Percentiles rank a stretch among this genome's conserved stretches.
Conservation (phyloP, 768 basidiomycete genomes). For the Tulasnella sp. region DNA sequence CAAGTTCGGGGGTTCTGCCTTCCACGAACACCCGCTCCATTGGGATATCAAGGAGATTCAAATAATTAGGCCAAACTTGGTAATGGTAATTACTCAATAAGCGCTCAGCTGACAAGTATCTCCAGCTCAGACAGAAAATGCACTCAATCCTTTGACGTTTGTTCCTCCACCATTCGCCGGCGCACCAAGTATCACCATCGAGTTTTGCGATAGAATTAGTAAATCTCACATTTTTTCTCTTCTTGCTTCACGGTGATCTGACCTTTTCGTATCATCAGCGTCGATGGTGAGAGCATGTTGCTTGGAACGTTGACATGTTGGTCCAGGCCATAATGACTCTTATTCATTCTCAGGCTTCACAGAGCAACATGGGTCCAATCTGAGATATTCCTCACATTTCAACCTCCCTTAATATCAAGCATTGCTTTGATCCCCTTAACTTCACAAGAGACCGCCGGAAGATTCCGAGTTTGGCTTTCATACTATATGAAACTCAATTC, state of each 20-base stretch:
- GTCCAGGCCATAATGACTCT: conserved; percentile 8
- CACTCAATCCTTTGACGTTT: conserved; percentile 22
- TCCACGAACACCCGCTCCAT: too few relatives aligned
- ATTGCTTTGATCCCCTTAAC: conserved; percentile 65
- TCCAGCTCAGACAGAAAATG: conserved; percentile 16
- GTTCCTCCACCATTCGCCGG: conserved; percentile 15
- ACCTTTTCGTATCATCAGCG: conserved; percentile 35
- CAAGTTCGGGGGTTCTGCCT: too few relatives aligned
- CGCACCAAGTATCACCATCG: conserved; percentile 56
- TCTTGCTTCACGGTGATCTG: neutral
- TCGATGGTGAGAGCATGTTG: conserved; percentile 48
- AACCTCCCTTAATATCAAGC: conserved; percentile 53
- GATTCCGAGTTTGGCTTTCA: conserved; percentile 83
- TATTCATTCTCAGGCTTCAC: conserved; percentile 51
- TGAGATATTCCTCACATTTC: conserved; percentile 82
- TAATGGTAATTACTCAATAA: too few relatives aligned
- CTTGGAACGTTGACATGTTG: neutral
- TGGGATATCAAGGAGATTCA: too few relatives aligned
- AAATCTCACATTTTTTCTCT: neutral
- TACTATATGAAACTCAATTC: too few relatives aligned
- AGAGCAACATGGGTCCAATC: conserved; percentile 90
- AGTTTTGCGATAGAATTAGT: conserved; percentile 83
- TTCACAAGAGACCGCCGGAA: conserved; percentile 69
- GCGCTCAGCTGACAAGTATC: too few relatives aligned
- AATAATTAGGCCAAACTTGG: too few relatives aligned